Percentiles rank a stretch among this genome's conserved stretches.
Conservation (phyloP, 441 rosid species). For the Croton setiger region DNA sequence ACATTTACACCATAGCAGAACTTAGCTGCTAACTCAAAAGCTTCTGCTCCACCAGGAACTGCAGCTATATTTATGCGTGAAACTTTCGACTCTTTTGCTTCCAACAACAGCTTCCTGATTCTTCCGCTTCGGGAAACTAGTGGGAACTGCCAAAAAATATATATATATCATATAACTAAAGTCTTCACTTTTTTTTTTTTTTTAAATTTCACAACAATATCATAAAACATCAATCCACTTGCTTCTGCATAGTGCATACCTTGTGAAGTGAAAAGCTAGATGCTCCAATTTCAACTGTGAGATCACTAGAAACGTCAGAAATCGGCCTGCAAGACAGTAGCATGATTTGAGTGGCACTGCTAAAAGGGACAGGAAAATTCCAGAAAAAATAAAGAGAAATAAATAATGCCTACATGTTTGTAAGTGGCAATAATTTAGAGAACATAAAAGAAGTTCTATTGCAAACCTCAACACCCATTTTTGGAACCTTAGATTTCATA, state of each 20-base stretch:
- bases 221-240: too few relatives aligned
- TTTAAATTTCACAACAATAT: too few relatives aligned
- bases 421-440: constrained; percentile 37
- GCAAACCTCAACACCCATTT: constrained; percentile 28
- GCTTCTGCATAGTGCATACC: constrained; percentile 35
- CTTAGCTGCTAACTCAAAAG: constrained; percentile 92
- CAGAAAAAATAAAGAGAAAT: constrained; percentile 20
- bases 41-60: constrained; percentile 82
- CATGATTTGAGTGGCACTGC: constrained; percentile 20
- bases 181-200: neutral
- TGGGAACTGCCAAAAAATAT: constrained; percentile 56
- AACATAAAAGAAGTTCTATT: constrained; percentile 28
- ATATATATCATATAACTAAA: neutral
- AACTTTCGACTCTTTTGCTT: constrained; percentile 65
- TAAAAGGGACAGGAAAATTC: constrained; percentile 17
- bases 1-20: constrained; percentile 79
- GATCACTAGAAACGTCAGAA: constrained; percentile 94
- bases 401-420: constrained; percentile 40
- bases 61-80: constrained; percentile 51
- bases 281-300: constrained; percentile 76
- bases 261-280: constrained; percentile 89
- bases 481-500: constrained; percentile 23
- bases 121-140: constrained; percentile 86
- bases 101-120: constrained; percentile 61
- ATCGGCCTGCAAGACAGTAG: constrained; percentile 74